Conservation (phyloP, 441 rosid species). For the Gossypium davidsonii region DNA sequence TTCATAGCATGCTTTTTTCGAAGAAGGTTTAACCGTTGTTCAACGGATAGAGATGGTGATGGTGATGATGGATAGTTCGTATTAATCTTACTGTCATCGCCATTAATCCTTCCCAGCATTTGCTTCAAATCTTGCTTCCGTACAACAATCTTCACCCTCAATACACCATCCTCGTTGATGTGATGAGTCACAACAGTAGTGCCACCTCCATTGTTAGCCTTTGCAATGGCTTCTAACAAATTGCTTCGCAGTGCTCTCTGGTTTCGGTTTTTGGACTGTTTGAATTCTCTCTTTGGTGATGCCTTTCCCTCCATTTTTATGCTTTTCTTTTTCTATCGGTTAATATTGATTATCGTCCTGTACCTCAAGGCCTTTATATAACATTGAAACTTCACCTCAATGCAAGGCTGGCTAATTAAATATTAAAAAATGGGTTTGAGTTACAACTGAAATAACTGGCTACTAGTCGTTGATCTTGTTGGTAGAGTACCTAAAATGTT, state of each 20-base stretch:
- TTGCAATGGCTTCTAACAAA: conserved; percentile 20
- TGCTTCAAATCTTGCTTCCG: conserved; percentile 38
- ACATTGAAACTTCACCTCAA: not conserved
- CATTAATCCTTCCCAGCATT: conserved; percentile 9
- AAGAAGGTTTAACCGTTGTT: conserved; percentile 26
- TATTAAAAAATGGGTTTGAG: not conserved
- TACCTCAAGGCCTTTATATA: not conserved
- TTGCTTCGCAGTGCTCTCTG: conserved; percentile 21
- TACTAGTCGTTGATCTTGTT: not conserved
- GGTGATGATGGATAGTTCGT: not conserved
- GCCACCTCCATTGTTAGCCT: conserved; percentile 14
- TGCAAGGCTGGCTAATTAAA: conserved; percentile 6
- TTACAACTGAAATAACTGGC: not conserved
- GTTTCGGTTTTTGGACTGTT: not conserved
- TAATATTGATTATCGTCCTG: not conserved
- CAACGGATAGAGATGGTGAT: conserved; percentile 11
- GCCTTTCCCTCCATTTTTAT: conserved; percentile 19
- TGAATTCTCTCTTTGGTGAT: conserved; percentile 11
- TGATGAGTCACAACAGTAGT: conserved; percentile 16
- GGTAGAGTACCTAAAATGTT: not conserved
- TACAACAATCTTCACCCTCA: conserved; percentile 32
- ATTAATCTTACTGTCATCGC: not conserved
- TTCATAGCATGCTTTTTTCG: conserved; percentile 18
- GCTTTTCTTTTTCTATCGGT: not conserved
- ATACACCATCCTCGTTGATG: conserved; percentile 21